These are phyloP conservation scores for Russula sp. DNA, from an alignment of 768 basidiomycete species.

Conservation along the genomic window DNA sequence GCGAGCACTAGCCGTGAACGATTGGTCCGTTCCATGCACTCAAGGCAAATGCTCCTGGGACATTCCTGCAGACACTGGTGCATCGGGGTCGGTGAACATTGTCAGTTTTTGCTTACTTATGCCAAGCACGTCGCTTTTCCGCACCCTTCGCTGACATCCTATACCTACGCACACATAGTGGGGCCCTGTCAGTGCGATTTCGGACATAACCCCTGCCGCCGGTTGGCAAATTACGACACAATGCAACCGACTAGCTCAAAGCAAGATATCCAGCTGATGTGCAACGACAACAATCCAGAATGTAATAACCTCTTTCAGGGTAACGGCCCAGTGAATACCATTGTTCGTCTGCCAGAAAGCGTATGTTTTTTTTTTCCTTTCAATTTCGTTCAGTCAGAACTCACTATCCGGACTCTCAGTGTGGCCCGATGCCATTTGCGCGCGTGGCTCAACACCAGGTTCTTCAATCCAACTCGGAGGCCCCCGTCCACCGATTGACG, in stretches of 20 bases:
- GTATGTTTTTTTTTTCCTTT: background rate
- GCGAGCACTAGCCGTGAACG: slow-evolving; percentile 14
- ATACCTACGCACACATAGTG: slow-evolving; percentile 1
- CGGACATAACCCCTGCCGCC: slow-evolving; percentile 19
- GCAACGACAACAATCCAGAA: background rate
- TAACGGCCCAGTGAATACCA: slow-evolving; percentile 20
- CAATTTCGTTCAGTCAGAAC: background rate
- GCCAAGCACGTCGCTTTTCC: background rate
- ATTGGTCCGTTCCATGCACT: slow-evolving; percentile 21
- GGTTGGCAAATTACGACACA: slow-evolving; percentile 15
- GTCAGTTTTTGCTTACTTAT: slow-evolving; percentile 16
- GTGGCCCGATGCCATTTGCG: slow-evolving; percentile 11
- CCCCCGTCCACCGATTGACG: background rate
- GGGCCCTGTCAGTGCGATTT: slow-evolving; percentile 20
- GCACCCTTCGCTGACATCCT: background rate
- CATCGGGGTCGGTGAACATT: slow-evolving; percentile 14
- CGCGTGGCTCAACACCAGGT: slow-evolving; percentile 1
- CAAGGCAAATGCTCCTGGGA: slow-evolving; percentile 21
- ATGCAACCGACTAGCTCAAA: slow-evolving; percentile 4
- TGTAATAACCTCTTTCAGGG: slow-evolving; percentile 30
- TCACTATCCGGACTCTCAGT: background rate
- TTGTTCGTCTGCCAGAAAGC: slow-evolving; percentile 30
- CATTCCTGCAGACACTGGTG: background rate
- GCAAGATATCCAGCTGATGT: slow-evolving; percentile 14
- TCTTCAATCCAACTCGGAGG: background rate